Conservation (phyloP, 2,329 filamentous ascomycete species). For the Elsinoe ampelina region DNA sequence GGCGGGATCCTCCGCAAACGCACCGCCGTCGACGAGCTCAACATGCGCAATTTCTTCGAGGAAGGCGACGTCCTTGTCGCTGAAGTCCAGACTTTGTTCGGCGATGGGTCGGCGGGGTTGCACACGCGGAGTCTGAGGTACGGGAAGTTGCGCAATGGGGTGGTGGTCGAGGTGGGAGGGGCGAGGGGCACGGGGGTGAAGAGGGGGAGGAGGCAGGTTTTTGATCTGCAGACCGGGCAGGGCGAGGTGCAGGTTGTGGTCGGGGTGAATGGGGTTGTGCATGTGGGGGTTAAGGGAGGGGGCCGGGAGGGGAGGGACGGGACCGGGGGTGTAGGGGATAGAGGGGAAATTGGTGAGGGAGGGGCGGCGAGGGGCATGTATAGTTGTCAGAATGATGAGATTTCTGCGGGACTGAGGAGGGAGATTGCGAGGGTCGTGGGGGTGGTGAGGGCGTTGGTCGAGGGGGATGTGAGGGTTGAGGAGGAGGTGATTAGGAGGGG, state of each 20-base stretch:
- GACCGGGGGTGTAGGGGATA: conserved; percentile 55
- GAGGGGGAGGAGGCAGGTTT: conserved; percentile 78
- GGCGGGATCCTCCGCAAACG: conserved; percentile 84
- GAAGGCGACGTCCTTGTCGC: conserved; percentile 91
- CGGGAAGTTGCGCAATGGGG: conserved; percentile 87
- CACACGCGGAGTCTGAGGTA: conserved; percentile 90
- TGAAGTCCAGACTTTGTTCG: conserved; percentile 83
- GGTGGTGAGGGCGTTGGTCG: conserved; percentile 72
- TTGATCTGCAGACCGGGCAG: conserved; percentile 61
- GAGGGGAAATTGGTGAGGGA: conserved; percentile 65
- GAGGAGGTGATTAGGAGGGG: conserved; percentile 78
- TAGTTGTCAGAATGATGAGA: conserved; percentile 86
- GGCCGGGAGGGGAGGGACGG: conserved; percentile 33
- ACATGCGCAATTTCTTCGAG: conserved; percentile 93
- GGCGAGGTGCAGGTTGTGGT: conserved; percentile 75
- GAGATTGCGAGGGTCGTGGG: conserved; percentile 81
- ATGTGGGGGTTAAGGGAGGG: conserved; percentile 81
- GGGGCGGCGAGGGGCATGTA: conserved; percentile 77
- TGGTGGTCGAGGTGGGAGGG: conserved; percentile 65
- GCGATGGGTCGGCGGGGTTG: conserved; percentile 75
- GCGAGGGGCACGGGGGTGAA: conserved; percentile 63
- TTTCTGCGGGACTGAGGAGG: conserved; percentile 64
- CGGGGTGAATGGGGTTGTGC: conserved; percentile 78
- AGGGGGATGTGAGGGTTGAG: conserved; percentile 74
- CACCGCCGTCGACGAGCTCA: conserved; percentile 91